Base-by-base conservation (phyloP, 768 basidiomycete genomes). In the Myochromella boudieri region DNA sequence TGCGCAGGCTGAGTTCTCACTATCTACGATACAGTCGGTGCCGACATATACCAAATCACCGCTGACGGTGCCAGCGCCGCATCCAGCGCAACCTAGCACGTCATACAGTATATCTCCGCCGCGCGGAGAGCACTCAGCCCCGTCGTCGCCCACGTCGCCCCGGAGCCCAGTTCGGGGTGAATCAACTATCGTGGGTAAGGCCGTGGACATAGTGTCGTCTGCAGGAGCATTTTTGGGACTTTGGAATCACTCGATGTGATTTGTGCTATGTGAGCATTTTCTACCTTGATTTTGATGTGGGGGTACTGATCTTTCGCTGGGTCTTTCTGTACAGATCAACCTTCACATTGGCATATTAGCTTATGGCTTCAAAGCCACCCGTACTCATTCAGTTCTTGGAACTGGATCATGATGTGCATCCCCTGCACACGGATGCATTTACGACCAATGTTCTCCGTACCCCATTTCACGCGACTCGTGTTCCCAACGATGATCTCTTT, bases 161-260 rank as follows among this genome's bases (percentile, higher is more conserved):
- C 31, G 44, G 24, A 55, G 55, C 29, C 56, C 55, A 9, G 26
- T 51, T 21, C 37, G 46, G 15, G 58, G 52, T 9, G 62, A 64
- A 31, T 46, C 44, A 20, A 69, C 70, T 27, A 72, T 76, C 18
- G 70, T 76, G 22, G 68, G 66, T 37, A 76, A 76, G 60, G 75
- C 91, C 18, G 87, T 84, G 15, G 89, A 86, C 43, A 87, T 94
- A 31, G 86, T 93, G 48, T 84, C 80, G 34, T 83, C 77, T 42
- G 91, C 91, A 2, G 84, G 88, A 15, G 87, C 87, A 34, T 83
- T 86, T 56, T 60, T 93, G 15, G 87, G 89, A 41, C 58, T 76
- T 28, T 78, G 77, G 77, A 53, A 63, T 36, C 46, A 38, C 24
- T 25, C 27, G 14, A 20, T n/a, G 21, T 39, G 18, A 34, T 14